Percentiles rank a stretch among this genome's conserved stretches.
Conservation (phyloP, 768 basidiomycete species). For the Trametes elegans region DNA sequence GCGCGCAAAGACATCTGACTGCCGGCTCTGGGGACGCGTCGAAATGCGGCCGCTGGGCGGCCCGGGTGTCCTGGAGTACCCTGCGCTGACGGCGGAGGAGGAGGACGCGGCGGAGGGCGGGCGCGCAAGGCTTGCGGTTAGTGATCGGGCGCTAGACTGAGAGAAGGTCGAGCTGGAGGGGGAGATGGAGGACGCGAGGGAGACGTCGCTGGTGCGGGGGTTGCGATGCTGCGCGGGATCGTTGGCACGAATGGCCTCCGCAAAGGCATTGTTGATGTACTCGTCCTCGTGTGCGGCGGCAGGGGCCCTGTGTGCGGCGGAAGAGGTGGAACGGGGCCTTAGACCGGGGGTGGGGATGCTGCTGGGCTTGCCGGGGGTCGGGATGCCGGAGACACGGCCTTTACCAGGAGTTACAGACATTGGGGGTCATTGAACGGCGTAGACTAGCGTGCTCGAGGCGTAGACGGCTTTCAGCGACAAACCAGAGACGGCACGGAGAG, state of each 20-base stretch:
- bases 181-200: slow-evolving; percentile 42
- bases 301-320: slow-evolving; percentile 31
- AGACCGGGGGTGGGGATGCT: slow-evolving; percentile 67
- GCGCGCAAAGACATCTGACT: slow-evolving; percentile 56
- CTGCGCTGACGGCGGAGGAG: slow-evolving; percentile 38
- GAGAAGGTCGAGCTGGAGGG: slow-evolving; percentile 44
- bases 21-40: slow-evolving; percentile 62
- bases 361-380: slow-evolving; percentile 44
- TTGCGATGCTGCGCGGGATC: slow-evolving; percentile 72
- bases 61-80: slow-evolving; percentile 27
- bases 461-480: neutral
- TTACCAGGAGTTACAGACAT: slow-evolving; percentile 48
- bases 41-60: slow-evolving; percentile 51
- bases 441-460: neutral
- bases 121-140: slow-evolving; percentile 42
- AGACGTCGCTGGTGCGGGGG: slow-evolving; percentile 36
- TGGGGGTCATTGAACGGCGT: slow-evolving; percentile 9
- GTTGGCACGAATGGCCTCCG: slow-evolving; percentile 77
- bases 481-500: neutral
- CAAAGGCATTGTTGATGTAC: slow-evolving; percentile 69
- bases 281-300: slow-evolving; percentile 44
- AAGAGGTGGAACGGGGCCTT: slow-evolving; percentile 67
- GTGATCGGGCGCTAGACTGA: slow-evolving; percentile 43
- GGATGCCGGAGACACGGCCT: slow-evolving; percentile 41
- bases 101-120: slow-evolving; percentile 64